Conservation (phyloP, 2,329 filamentous ascomycete genomes). For the Dactylellina cionopaga region DNA sequence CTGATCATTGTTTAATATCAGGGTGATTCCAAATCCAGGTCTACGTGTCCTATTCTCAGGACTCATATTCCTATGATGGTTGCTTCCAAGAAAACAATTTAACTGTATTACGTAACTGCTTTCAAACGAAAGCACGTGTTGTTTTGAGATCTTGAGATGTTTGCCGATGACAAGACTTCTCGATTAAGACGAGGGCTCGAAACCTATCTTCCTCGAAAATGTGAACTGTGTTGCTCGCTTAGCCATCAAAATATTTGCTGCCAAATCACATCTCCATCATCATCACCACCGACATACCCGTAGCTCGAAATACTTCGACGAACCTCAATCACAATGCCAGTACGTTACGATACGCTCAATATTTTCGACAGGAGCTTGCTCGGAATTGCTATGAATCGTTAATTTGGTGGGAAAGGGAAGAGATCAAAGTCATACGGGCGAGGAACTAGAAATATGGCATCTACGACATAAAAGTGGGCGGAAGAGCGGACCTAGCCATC, state of each 20-base stretch:
- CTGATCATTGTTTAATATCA: constrained; percentile 4
- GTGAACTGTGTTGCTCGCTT: constrained; percentile 29
- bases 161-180: constrained; percentile 1
- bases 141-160: neutral
- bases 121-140: neutral
- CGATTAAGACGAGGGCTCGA: constrained; percentile 38
- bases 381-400: constrained; percentile 17
- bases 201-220: constrained; percentile 21
- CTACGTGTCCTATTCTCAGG: neutral
- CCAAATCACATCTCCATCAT: constrained; percentile 6
- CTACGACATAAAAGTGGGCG: neutral
- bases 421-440: neutral
- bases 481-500: constrained; percentile 5
- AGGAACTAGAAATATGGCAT: neutral
- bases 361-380: constrained; percentile 15
- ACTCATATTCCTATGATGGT: too few relatives aligned
- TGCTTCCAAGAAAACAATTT: neutral
- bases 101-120: neutral
- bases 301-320: constrained; percentile 20
- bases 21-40: neutral
- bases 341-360: constrained; percentile 33
- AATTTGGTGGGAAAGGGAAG: neutral
- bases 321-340: constrained; percentile 42
- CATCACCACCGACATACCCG: constrained; percentile 15
- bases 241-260: constrained; percentile 42